Conservation (phyloP, 805 yeast species). For the Wickerhamiella kurtzmanii region DNA sequence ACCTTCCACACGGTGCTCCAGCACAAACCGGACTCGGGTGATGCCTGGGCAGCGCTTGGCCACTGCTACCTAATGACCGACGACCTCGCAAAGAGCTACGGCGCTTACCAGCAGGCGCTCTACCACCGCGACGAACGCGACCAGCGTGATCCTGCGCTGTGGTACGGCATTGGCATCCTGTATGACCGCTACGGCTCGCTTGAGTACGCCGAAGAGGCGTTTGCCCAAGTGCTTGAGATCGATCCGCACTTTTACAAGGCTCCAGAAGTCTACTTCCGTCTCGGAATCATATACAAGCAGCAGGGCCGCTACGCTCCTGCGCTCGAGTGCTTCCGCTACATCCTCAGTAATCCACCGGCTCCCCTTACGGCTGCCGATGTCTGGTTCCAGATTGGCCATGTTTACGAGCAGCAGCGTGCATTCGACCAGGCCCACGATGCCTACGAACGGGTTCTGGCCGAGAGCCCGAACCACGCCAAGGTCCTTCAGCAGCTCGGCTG, state of each 20-base stretch:
- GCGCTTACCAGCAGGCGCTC: conserved; percentile 92
- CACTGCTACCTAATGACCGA: conserved; percentile 96
- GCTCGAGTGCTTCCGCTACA: conserved; percentile 88
- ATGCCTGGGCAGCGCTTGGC: conserved; percentile 88
- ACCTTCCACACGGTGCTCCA: conserved; percentile 77
- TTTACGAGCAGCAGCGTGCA: conserved; percentile 84
- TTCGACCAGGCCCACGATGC: conserved; percentile 89
- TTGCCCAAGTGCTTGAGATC: conserved; percentile 86
- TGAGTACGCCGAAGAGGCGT: conserved; percentile 97
- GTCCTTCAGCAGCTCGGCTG: conserved; percentile 94
- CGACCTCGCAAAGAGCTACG: conserved; percentile 88
- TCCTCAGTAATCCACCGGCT: conserved; percentile 79
- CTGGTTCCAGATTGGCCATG: conserved; percentile 97
- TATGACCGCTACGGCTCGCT: conserved; percentile 92
- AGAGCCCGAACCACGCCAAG: conserved; percentile 88
- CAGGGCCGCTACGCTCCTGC: conserved; percentile 80
- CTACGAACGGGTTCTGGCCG: conserved; percentile 78
- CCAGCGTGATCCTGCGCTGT: conserved; percentile 53
- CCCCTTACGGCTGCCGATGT: conserved; percentile 94
- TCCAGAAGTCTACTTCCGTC: conserved; percentile 86
- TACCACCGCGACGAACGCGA: conserved; percentile 89
- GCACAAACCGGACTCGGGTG: conserved; percentile 77
- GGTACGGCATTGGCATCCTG: conserved; percentile 97
- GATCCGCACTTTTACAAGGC: conserved; percentile 95
- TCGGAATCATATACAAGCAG: conserved; percentile 93